Evolutionary conservation across 2,329 filamentous ascomycete species (phyloP), one percentile per base, ranked within the genome.

Genomic region (Colletotrichum neosansevieriae): DNA sequence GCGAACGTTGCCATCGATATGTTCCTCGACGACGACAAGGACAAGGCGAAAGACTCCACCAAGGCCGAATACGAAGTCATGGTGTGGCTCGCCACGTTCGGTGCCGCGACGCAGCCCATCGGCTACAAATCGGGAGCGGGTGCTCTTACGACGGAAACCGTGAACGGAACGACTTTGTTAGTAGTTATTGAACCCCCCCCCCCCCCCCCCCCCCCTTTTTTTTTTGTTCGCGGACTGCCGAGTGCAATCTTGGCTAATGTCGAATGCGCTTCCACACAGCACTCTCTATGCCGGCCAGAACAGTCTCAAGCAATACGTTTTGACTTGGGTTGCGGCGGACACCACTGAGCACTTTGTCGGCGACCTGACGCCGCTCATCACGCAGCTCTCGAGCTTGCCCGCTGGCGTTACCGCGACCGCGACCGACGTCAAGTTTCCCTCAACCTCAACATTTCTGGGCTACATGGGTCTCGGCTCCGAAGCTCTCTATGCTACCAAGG

Each of bases 1-100:
- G 77, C 84, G 75, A 88, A 88, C 78, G 85, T 89, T 38, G 86
- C 85, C 40, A 78, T 89, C 69, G 86, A 89, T 77, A 86, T 88
- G 81, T 89, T 88, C 76, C 76, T 88, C 61, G 86, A 87, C 70
- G 74, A 72, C 29, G 79, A 86, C 73, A 74, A 80, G 61, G 72
- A 70, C 1, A 80, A 74, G 0, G 77, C 86, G 0, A 67, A 74
- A 49, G 75, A 83, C 74, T 83, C 79, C 47, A 74, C 74, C 1
- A 77, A 78, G 4, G 82, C 86, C 2, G 72, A 73, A 10, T 84
- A 82, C 76, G 86, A 88, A 77, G 79, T 88, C 76, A 88, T 88
- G 85, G 80, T 88, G 40, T 88, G 84, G 85, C 82, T 88, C 69
- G 85, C 80, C 3, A 76, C 77, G 4, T 82, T 83, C 53, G 86